Evolutionary conservation across 2,329 filamentous ascomycete genomes (phyloP).

Genomic region (Fusarium nurragi): DNA sequence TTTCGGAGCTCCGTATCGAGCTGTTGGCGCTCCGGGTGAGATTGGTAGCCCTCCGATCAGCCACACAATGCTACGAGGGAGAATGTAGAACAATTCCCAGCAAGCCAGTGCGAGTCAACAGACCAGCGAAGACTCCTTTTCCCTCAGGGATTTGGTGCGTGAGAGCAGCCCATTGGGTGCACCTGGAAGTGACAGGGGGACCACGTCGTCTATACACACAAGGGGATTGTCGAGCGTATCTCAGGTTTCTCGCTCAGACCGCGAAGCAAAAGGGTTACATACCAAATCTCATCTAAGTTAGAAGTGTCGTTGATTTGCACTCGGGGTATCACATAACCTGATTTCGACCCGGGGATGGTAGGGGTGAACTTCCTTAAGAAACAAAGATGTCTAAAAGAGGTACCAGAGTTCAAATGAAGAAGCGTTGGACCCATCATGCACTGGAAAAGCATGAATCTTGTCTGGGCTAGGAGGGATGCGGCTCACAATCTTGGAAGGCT

Average conservation of each 20-base stretch:
- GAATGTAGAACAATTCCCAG: conserved; percentile 45
- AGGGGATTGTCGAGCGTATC: background rate
- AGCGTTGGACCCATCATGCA: background rate
- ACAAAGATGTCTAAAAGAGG: background rate
- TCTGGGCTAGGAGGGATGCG: background rate
- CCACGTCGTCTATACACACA: conserved; percentile 9
- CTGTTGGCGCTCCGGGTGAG: conserved; percentile 69
- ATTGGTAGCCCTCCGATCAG: conserved; percentile 73
- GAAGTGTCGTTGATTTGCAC: background rate
- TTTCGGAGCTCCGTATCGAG: conserved; percentile 53
- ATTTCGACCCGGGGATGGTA: no score
- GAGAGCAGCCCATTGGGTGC: conserved; percentile 21
- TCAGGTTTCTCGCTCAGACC: background rate
- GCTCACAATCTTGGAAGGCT: background rate
- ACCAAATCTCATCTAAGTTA: background rate
- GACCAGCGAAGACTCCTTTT: conserved; percentile 5
- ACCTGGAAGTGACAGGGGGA: conserved; percentile 8
- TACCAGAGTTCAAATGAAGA: background rate
- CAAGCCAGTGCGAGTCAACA: conserved; percentile 7
- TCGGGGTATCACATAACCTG: no score
- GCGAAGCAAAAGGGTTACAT: background rate
- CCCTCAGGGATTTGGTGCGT: conserved; percentile 25
- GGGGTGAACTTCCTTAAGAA: background rate
- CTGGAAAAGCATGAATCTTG: background rate
- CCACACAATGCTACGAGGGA: conserved; percentile 50